phyloP scores from a whole-genome alignment of 768 basidiomycete species.

The Tricholoma sp. region DNA sequence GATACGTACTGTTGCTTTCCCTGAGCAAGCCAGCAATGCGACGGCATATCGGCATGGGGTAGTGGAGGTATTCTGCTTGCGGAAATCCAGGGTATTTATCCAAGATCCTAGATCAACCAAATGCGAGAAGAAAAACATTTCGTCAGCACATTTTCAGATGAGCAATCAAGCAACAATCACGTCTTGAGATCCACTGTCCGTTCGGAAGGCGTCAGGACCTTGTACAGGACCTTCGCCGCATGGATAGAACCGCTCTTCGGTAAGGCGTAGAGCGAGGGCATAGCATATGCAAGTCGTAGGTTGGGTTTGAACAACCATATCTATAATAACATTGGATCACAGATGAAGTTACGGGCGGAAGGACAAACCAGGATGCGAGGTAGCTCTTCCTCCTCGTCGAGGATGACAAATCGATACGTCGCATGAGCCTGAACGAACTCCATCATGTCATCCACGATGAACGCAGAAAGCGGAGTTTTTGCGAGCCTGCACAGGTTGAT shows the following conservation, averaged over 20 bases:
- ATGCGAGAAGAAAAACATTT: neutral
- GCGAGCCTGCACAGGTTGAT: constrained; percentile 26
- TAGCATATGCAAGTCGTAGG: constrained; percentile 72
- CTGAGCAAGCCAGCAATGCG: constrained; percentile 63
- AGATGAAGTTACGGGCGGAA: neutral
- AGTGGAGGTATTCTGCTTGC: constrained; percentile 83
- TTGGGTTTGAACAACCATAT: constrained; percentile 95
- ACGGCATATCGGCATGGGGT: constrained; percentile 74
- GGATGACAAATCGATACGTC: constrained; percentile 84
- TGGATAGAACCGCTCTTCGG: constrained; percentile 58
- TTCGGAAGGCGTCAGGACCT: constrained; percentile 62
- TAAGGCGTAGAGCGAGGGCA: constrained; percentile 47
- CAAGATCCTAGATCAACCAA: constrained; percentile 37
- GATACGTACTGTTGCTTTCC: constrained; percentile 77
- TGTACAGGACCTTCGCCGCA: constrained; percentile 84
- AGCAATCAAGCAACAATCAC: constrained; percentile 28
- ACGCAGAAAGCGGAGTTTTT: constrained; percentile 73
- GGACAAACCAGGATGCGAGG: constrained; percentile 70
- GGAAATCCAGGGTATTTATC: constrained; percentile 77
- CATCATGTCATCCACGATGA: constrained; percentile 85
- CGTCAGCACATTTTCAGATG: constrained; percentile 4
- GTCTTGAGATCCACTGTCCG: constrained; percentile 45
- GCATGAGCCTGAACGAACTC: constrained; percentile 92
- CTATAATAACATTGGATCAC: constrained; percentile 31
- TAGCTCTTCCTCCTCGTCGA: constrained; percentile 82